phyloP scores from a whole-genome alignment of 352 stramenopile species.

The Blastocystis sp. region DNA sequence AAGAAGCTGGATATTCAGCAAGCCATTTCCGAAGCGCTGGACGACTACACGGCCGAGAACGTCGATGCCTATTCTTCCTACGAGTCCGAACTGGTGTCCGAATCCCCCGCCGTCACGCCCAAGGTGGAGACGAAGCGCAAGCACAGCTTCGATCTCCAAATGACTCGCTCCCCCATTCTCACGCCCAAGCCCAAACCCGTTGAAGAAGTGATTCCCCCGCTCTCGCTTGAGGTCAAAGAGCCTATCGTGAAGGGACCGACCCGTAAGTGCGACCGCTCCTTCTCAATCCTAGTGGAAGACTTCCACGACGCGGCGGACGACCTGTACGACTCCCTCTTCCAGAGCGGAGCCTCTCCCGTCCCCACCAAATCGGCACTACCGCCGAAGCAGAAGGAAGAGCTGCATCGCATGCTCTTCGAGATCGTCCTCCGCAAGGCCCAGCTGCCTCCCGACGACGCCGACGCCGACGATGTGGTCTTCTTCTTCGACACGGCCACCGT shows the following conservation, averaged over 20 bases:
- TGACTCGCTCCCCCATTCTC: conserved; percentile 5
- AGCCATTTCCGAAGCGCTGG: conserved; percentile 36
- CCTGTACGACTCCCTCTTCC: conserved; percentile 8
- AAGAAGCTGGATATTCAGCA: conserved; percentile 4
- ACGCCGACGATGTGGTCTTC: background rate
- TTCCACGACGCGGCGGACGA: background rate
- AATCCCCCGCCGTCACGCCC: background rate
- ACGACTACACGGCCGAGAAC: conserved; percentile 41
- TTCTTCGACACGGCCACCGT: background rate
- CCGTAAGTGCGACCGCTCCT: background rate
- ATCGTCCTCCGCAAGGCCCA: background rate
- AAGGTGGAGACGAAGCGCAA: background rate
- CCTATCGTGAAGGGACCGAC: background rate
- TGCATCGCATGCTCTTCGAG: background rate
- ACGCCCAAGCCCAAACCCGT: background rate
- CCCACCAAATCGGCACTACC: conserved; percentile 9
- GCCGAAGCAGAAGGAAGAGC: conserved; percentile 23
- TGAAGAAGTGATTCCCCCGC: background rate
- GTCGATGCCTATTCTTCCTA: conserved; percentile 26
- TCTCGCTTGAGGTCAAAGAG: no score
- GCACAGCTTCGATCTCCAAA: conserved; percentile 39
- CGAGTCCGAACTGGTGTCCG: background rate
- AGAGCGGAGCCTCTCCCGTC: background rate
- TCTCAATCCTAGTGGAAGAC: background rate
- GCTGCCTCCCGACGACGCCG: background rate